Conservation (phyloP, 108 stramenopile species). For the Parietichytrium sp. region DNA sequence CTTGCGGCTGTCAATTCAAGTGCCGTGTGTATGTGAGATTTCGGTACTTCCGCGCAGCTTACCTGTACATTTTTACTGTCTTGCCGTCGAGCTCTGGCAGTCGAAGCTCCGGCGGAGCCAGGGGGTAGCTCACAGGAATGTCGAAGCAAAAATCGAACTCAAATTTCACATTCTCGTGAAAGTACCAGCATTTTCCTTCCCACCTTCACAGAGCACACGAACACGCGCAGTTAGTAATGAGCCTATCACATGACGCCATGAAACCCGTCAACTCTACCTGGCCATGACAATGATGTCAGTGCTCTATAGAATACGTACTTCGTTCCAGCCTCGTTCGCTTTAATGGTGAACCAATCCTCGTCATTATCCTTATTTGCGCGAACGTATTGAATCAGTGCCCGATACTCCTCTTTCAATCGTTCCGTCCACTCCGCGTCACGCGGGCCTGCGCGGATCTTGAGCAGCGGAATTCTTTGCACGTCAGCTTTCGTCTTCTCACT, state of each 20-base stretch:
- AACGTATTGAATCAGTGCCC: slow-evolving; percentile 31
- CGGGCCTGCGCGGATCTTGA: slow-evolving; percentile 2
- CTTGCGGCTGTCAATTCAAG: too few species aligned
- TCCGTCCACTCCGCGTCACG: slow-evolving; percentile 21
- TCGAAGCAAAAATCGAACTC: slow-evolving; percentile 34
- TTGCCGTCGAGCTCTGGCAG: slow-evolving; percentile 37
- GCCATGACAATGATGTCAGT: too few species aligned
- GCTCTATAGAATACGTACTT: too few species aligned
- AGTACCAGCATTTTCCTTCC: slow-evolving; percentile 45
- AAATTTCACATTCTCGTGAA: slow-evolving; percentile 33
- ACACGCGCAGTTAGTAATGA: too few species aligned
- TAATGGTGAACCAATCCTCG: slow-evolving; percentile 42
- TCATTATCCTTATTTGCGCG: slow-evolving; percentile 35
- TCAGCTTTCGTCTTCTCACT: background rate
- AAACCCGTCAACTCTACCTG: too few species aligned
- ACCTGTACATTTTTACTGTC: slow-evolving; percentile 39
- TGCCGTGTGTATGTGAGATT: too few species aligned
- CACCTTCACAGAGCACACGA: too few species aligned
- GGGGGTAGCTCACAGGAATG: slow-evolving; percentile 33
- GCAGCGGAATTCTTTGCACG: background rate
- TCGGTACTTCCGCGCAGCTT: too few species aligned
- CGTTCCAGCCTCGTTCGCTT: slow-evolving; percentile 13
- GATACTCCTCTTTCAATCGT: slow-evolving; percentile 35
- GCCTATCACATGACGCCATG: too few species aligned
- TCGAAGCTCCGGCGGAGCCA: slow-evolving; percentile 27